phyloP scores from a whole-genome alignment of 495 filamentous ascomycete genomes.

The Chlorociboria aeruginascens region DNA sequence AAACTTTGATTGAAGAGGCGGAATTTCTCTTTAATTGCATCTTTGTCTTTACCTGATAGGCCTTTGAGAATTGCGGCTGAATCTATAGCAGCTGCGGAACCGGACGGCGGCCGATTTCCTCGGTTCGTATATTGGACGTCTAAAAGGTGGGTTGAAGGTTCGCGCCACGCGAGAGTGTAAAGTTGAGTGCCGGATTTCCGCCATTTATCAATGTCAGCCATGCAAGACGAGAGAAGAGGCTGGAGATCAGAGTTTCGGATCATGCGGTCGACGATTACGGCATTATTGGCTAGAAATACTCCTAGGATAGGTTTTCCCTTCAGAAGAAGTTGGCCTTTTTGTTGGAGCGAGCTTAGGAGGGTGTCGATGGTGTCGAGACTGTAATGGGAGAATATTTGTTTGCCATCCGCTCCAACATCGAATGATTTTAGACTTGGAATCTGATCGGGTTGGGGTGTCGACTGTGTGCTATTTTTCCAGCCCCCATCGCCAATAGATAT shows the following conservation, averaged over 20 bases:
- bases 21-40: constrained; percentile 94
- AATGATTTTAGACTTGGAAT: constrained; percentile 62
- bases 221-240: constrained; percentile 52
- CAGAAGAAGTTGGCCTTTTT: constrained; percentile 57
- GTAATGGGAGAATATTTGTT: constrained; percentile 43
- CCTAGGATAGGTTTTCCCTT: constrained; percentile 70
- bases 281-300: constrained; percentile 85
- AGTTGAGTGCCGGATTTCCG: constrained; percentile 71
- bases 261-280: constrained; percentile 73
- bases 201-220: constrained; percentile 63
- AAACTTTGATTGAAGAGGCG: constrained; percentile 77
- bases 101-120: constrained; percentile 50
- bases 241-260: constrained; percentile 72
- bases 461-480: constrained; percentile 49
- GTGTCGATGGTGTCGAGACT: constrained; percentile 23
- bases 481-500: constrained; percentile 87
- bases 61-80: constrained; percentile 72
- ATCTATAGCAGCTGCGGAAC: constrained; percentile 49
- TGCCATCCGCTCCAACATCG: constrained; percentile 84
- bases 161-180: constrained; percentile 84
- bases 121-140: constrained; percentile 89
- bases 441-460: constrained; percentile 44
- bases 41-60: constrained; percentile 78
- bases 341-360: constrained; percentile 59
- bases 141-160: constrained; percentile 71